These are phyloP conservation scores for Hevea brasiliensis DNA, from an alignment of 345 rosid species.

Conservation along the genomic window DNA sequence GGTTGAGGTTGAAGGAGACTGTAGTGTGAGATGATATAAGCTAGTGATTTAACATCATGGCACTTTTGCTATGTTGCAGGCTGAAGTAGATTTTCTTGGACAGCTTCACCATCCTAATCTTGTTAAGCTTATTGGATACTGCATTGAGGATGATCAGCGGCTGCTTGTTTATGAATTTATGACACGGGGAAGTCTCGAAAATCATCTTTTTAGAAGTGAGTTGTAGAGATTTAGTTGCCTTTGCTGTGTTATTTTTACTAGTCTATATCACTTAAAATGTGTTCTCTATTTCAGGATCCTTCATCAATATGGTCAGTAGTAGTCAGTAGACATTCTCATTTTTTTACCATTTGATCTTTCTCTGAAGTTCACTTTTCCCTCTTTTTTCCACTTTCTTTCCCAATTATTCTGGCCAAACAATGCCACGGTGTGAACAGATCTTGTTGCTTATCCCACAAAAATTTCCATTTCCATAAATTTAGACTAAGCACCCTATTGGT, in stretches of 20 bases:
- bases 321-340: not conserved
- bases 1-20: constrained; percentile 24
- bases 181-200: constrained; percentile 39
- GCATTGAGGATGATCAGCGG: constrained; percentile 37
- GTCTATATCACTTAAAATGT: not conserved
- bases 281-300: not conserved
- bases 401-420: not conserved
- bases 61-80: constrained; percentile 32
- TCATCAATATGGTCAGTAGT: not conserved
- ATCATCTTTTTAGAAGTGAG: constrained; percentile 40
- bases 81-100: constrained; percentile 39
- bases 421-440: not conserved
- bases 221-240: not conserved
- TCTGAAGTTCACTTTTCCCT: not conserved
- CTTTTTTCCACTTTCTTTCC: constrained; percentile 3
- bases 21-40: constrained; percentile 15
- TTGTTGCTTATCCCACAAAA: not conserved
- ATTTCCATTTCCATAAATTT: not conserved
- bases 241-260: not conserved
- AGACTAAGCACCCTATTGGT: not conserved
- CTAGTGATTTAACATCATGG: constrained; percentile 15
- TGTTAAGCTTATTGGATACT: constrained; percentile 38
- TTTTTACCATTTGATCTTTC: not conserved
- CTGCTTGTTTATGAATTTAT: constrained; percentile 36
- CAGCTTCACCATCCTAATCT: constrained; percentile 36